Conservation (phyloP, 1,284 basidiomycete species). For the Trametes pubescens region DNA sequence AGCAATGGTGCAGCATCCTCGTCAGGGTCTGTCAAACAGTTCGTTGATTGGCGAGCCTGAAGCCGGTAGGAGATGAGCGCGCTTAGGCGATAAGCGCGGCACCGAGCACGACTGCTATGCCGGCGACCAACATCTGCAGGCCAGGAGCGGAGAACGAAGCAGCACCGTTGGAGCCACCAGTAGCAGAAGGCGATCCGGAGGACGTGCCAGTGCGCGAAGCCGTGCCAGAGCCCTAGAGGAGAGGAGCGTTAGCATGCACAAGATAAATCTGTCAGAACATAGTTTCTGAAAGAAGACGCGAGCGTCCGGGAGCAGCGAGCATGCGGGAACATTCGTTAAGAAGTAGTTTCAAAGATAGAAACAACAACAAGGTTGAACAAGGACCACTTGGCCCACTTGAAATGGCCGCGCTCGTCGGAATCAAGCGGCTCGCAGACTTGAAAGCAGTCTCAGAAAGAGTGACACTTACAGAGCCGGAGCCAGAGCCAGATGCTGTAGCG, state of each 20-base stretch:
- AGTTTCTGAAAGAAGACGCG: not conserved
- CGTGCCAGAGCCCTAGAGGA: not conserved
- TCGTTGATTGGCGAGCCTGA: not conserved
- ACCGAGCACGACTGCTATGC: conserved; percentile 25
- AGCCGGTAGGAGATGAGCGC: not conserved
- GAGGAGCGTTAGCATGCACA: conserved; percentile 2
- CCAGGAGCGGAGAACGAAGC: conserved; percentile 14
- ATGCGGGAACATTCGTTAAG: not conserved
- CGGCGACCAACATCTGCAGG: conserved; percentile 20
- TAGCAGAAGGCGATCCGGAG: conserved; percentile 21
- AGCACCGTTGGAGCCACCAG: conserved; percentile 31
- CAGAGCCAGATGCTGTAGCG: not conserved
- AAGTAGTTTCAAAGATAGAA: not conserved
- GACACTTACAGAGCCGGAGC: conserved; percentile 8
- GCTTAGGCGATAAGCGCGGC: conserved; percentile 23
- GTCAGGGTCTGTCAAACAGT: not conserved
- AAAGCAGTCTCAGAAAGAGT: conserved; percentile 2
- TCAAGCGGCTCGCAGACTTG: conserved; percentile 2
- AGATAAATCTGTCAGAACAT: not conserved
- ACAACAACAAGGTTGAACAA: not conserved
- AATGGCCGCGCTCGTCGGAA: conserved; percentile 3
- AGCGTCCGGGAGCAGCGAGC: conserved; percentile 12
- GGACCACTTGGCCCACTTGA: conserved; percentile 7
- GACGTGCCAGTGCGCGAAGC: conserved; percentile 17
- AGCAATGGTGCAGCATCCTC: not conserved